phyloP scores from a whole-genome alignment of 2,329 filamentous ascomycete species.

The Metarhizium guizhouense region DNA sequence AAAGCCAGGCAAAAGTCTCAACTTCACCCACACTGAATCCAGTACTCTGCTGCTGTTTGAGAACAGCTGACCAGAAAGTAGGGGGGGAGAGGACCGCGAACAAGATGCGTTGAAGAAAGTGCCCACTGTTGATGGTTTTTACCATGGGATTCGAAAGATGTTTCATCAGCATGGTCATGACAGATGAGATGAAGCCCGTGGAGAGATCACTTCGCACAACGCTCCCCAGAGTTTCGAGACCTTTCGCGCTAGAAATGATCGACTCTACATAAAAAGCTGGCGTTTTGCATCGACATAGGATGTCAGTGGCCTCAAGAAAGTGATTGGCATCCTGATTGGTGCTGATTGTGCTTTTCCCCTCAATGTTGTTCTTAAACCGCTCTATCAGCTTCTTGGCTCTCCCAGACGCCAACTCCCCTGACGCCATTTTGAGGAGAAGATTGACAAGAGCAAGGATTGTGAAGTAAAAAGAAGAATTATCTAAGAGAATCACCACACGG shows the following conservation, averaged over 20 bases:
- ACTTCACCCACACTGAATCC: not conserved
- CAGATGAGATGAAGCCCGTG: not conserved
- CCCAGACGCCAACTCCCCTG: not conserved
- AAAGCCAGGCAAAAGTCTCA: conserved; percentile 11
- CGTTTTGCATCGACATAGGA: conserved; percentile 3
- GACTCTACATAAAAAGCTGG: conserved; percentile 6
- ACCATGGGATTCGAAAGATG: conserved; percentile 1
- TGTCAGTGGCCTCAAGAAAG: conserved; percentile 10
- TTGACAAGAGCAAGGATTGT: not conserved
- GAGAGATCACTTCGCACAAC: conserved; percentile 8
- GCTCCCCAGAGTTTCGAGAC: conserved; percentile 3
- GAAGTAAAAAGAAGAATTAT: not conserved
- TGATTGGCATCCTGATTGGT: conserved; percentile 8
- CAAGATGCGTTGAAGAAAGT: conserved; percentile 7
- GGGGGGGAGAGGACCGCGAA: conserved; percentile 7
- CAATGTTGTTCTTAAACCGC: conserved; percentile 6
- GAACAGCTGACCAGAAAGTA: conserved; percentile 7
- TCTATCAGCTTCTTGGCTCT: not conserved
- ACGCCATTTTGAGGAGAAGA: not conserved
- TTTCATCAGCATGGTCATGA: not conserved
- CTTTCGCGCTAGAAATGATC: conserved; percentile 4
- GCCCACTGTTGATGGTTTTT: conserved; percentile 6
- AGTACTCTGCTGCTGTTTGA: not conserved
- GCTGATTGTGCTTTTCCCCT: conserved; percentile 4
- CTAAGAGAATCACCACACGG: not conserved